phyloP scores from a whole-genome alignment of 2,329 filamentous ascomycete genomes.

The Fusarium nematophilum region DNA sequence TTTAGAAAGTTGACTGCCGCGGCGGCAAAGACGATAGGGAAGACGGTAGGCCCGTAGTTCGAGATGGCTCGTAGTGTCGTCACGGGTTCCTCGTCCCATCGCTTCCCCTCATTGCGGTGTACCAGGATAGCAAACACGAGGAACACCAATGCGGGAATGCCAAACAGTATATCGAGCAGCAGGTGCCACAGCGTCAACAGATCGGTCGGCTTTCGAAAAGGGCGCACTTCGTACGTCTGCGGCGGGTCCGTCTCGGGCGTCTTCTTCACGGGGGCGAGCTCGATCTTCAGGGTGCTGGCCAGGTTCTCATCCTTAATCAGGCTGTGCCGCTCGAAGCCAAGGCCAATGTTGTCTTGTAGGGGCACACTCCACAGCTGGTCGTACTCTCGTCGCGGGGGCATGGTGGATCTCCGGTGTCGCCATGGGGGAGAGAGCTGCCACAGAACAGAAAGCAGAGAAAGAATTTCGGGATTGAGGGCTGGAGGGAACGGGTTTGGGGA shows the following conservation, averaged over 20 bases:
- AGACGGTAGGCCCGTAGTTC: constrained; percentile 8
- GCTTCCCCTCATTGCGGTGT: neutral
- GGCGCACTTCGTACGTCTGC: neutral
- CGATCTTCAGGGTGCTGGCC: neutral
- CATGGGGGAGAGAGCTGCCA: neutral
- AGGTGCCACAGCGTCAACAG: constrained; percentile 5
- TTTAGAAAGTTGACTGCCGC: constrained; percentile 9
- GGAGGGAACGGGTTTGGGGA: no score
- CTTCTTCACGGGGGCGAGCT: no score
- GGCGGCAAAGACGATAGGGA: constrained; percentile 17
- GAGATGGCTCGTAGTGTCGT: neutral
- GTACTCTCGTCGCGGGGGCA: constrained; percentile 2
- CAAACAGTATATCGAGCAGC: constrained; percentile 6
- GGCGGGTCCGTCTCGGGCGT: no score
- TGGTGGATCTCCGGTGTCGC: neutral
- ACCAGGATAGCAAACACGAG: constrained; percentile 8
- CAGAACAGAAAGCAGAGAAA: neutral
- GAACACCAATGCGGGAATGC: constrained; percentile 1
- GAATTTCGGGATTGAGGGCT: no score
- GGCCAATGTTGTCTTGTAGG: neutral
- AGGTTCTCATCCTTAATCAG: neutral
- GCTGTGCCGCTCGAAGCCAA: neutral
- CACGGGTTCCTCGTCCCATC: neutral
- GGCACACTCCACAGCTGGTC: neutral
- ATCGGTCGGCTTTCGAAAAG: neutral